phyloP scores from a whole-genome alignment of 805 yeast genomes.

The Candida andamanensis region DNA sequence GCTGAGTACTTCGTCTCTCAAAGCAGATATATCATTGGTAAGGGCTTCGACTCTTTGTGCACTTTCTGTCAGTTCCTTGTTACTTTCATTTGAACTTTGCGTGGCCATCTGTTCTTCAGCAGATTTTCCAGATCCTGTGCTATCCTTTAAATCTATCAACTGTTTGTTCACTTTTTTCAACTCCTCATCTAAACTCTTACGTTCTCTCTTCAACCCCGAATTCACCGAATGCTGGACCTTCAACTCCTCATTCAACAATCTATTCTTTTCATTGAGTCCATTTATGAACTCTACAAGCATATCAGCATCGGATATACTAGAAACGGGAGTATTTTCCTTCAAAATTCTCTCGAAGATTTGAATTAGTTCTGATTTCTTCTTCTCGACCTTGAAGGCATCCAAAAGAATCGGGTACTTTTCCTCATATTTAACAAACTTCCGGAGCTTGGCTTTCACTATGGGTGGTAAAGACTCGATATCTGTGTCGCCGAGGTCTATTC shows the following conservation, averaged over 20 bases:
- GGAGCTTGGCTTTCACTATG: slow-evolving; percentile 55
- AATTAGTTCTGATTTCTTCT: slow-evolving; percentile 57
- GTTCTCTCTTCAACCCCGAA: slow-evolving; percentile 14
- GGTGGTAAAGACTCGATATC: slow-evolving; percentile 47
- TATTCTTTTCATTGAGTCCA: slow-evolving; percentile 55
- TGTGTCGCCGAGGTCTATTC: slow-evolving; percentile 8
- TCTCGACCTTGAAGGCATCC: slow-evolving; percentile 81
- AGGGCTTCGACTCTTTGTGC: slow-evolving; percentile 1
- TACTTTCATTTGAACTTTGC: no score
- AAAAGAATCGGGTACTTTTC: slow-evolving; percentile 81
- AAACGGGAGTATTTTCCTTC: slow-evolving; percentile 75
- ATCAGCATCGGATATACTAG: slow-evolving; percentile 68
- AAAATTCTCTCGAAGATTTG: slow-evolving; percentile 61
- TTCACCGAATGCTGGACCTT: slow-evolving; percentile 38
- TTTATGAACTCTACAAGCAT: slow-evolving; percentile 64
- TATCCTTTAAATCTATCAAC: no score
- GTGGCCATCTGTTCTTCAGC: no score
- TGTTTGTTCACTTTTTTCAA: slow-evolving; percentile 4
- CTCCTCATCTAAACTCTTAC: slow-evolving; percentile 9
- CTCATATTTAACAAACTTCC: slow-evolving; percentile 81
- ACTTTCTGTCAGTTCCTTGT: no score
- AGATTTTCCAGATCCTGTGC: no score
- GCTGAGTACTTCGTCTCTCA: no score
- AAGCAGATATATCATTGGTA: no score
- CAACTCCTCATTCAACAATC: slow-evolving; percentile 61